phyloP scores from a whole-genome alignment of 352 stramenopile species.

The Globisporangium solare region DNA sequence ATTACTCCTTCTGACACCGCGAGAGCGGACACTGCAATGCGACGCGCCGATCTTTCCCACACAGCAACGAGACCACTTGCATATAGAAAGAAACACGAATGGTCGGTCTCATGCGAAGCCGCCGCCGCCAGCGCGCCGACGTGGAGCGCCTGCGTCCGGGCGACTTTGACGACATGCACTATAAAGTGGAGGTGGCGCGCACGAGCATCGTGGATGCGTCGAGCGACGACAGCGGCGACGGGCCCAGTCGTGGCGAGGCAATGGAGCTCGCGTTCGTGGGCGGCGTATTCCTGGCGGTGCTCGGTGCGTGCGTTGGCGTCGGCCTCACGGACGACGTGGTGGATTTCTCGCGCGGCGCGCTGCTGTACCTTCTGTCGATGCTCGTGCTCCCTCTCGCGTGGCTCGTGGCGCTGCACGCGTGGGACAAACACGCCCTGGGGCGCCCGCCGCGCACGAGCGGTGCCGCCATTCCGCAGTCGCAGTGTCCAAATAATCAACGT shows the following conservation, averaged over 20 bases:
- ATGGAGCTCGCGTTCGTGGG: conserved; percentile 29
- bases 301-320: conserved; percentile 32
- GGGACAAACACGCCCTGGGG: conserved; percentile 25
- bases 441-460: conserved; percentile 1
- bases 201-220: conserved; percentile 13
- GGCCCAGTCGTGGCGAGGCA: conserved; percentile 20
- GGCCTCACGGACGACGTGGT: conserved; percentile 33
- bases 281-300: conserved; percentile 21
- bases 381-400: conserved; percentile 42
- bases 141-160: conserved; percentile 33
- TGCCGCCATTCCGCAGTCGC: not conserved
- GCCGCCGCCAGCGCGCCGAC: conserved; percentile 11
- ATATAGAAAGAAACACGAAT: not conserved
- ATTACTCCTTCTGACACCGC: conserved; percentile 31
- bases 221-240: conserved; percentile 6
- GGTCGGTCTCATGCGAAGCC: not conserved
- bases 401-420: conserved; percentile 40
- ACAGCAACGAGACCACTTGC: not conserved
- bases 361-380: conserved; percentile 43
- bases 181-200: conserved; percentile 55
- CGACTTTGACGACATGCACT: conserved; percentile 62
- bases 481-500: no score
- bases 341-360: conserved; percentile 24
- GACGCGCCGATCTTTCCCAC: not conserved
- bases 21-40: not conserved